Base-by-base conservation (phyloP, 2,329 filamentous ascomycete species). In the Hymenoscyphus albidus region DNA sequence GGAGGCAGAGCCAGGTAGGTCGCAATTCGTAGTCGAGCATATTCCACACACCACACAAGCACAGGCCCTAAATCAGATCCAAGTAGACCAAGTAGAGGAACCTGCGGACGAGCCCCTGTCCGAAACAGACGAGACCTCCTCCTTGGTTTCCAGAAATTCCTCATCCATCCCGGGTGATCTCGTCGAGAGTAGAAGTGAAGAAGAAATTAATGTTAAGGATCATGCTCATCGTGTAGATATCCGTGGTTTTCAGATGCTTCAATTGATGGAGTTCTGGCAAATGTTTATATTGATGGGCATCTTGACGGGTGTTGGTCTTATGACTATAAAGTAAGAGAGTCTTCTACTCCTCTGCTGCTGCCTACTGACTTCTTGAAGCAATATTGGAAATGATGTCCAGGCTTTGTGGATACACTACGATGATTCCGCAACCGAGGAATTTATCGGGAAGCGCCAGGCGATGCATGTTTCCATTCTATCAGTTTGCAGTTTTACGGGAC, bases 401-500 rank as follows among this genome's bases (percentile, higher is more conserved):
- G 92, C 93, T 2, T 82, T 99, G 1, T 98, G 95, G 95, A 88
- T 86, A 67, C 86, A 92, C 73, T 96, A 89, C 74, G 92, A 97
- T 72, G 83, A 88, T 68, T 87, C 85, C 1, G 88, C 90, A 2
- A 83, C 84, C 66, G 82, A 90, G 55, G 85, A 88, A 59, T 93
- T 93, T 70, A 89, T 99, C 61, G 86, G 92, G 60, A 84, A 89
- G 64, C 87, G 86, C 59, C 95, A 98, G 77, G 88, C 96, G 67
- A 86, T 96, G 81, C 94, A 99, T 73, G 95, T 99, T 10, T 96
- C 92, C 1, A 92, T 96, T 61, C 82, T 99, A n/a, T 98, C 94
- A 0, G 78, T 97, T 58, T 89, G 89, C 74, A 96, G 91, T 71
- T 98, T 97, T 76, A 71, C 86, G 2, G 95, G 95, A 1, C 88